phyloP scores from a whole-genome alignment of 345 rosid species.

The Brassica juncea region DNA sequence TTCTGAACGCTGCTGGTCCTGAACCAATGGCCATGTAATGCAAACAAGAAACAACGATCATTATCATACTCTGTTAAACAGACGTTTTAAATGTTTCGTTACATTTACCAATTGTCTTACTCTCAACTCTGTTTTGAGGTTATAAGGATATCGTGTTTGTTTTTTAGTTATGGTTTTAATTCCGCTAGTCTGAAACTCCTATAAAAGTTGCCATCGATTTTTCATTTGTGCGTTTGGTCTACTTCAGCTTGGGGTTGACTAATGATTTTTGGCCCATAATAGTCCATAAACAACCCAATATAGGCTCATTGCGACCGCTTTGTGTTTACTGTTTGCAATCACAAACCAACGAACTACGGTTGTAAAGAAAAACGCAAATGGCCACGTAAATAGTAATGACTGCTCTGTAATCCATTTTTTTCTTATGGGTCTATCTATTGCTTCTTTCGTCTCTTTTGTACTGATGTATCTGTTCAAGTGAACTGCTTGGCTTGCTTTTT shows the following conservation, averaged over 20 bases:
- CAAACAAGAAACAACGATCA: not conserved
- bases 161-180: not conserved
- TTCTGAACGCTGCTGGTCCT: constrained; percentile 60
- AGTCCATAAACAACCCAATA: not conserved
- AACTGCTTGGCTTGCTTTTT: not conserved
- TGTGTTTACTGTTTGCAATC: not conserved
- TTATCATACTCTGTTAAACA: constrained; percentile 18
- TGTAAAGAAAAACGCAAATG: not conserved
- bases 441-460: not conserved
- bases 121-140: not conserved
- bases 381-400: not conserved
- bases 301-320: not conserved
- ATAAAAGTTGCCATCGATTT: too few species aligned
- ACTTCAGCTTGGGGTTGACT: not conserved
- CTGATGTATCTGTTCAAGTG: not conserved
- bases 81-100: constrained; percentile 19
- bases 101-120: constrained; percentile 10
- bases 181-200: not conserved
- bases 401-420: not conserved
- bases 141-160: constrained; percentile 12
- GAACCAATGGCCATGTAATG: constrained; percentile 75
- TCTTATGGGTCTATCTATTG: too few species aligned
- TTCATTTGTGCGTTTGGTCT: not conserved
- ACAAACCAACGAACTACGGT: not conserved
- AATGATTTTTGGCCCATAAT: not conserved